Base-by-base conservation (phyloP, 2,329 filamentous ascomycete species). In the Epichloe uncinata region DNA sequence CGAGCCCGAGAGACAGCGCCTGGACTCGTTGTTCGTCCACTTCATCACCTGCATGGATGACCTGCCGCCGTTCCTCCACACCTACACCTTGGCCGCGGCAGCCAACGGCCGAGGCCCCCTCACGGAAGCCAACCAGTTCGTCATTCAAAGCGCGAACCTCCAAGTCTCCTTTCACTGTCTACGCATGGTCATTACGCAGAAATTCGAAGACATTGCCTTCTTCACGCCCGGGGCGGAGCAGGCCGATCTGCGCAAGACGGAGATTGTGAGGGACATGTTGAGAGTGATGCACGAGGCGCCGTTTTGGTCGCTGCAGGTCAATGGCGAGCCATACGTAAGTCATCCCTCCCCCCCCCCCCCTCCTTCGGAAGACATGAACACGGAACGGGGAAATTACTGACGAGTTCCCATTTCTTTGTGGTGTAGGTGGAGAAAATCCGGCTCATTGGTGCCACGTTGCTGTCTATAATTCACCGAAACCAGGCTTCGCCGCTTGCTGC, bases 191-290 rank as follows among this genome's bases (percentile, higher is more conserved):
- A 67, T 71, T 12, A 60, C 60, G 1, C 63, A 66, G 15, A 66
- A 65, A 16, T 57, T 66, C 38, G 64, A 66, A n/a, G 61, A 63
- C 2, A 49, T 65, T 3, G 58, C 62, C 0, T 64, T 63, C 36
- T 63, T 61, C n/a, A 57, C 55, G 1, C 51, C 60, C 0, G 62
- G 62, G 0, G 53, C 60, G 0, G 63, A 65, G 46, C 62, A 66
- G 36, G 61, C 63, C 0, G 62, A 66, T 42, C 37, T 66, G 12
- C 54, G 61, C 36, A 69, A 68, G 52, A 71, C 68, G 0, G 69
- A 72, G 44, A 70, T 72, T 45, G 69, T 69, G 2, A 58, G 66
- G 12, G 67, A 70, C 42, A 69, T 71, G 63, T 38, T 71, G 13
- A 58, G 63, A 0, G 63, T 69, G 0, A 65, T 72, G 30, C 63